phyloP scores from a whole-genome alignment of 2,329 filamentous ascomycete species.

The Fonsecaea multimorphosa region DNA sequence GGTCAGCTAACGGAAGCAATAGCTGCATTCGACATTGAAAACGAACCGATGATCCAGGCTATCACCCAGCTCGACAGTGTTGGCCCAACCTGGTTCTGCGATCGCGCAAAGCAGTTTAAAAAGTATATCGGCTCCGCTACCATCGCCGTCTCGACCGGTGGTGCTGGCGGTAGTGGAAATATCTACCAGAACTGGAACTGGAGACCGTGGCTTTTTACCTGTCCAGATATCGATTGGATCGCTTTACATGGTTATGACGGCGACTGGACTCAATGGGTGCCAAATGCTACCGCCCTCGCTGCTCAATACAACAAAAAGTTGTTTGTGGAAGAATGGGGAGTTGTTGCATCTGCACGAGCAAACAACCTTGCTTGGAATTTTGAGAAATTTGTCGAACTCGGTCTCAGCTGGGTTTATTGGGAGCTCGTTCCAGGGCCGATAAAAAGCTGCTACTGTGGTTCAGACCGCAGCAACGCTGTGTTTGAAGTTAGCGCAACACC shows the following conservation, averaged over 20 bases:
- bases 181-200: slow-evolving; percentile 18
- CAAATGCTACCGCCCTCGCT: slow-evolving; percentile 14
- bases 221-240: slow-evolving; percentile 15
- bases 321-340: slow-evolving; percentile 14
- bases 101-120: slow-evolving; percentile 15
- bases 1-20: slow-evolving; percentile 10
- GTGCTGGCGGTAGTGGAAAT: slow-evolving; percentile 16
- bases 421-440: slow-evolving; percentile 9
- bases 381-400: slow-evolving; percentile 13
- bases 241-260: slow-evolving; percentile 15
- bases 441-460: slow-evolving; percentile 15
- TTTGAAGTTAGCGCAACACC: neutral
- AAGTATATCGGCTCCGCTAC: slow-evolving; percentile 11
- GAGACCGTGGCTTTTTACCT: slow-evolving; percentile 17
- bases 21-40: slow-evolving; percentile 16
- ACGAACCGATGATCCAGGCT: slow-evolving; percentile 15
- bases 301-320: slow-evolving; percentile 10
- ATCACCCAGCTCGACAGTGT: slow-evolving; percentile 12
- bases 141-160: slow-evolving; percentile 10
- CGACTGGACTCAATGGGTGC: slow-evolving; percentile 19
- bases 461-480: slow-evolving; percentile 15
- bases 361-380: slow-evolving; percentile 19
- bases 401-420: slow-evolving; percentile 16
- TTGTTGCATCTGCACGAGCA: slow-evolving; percentile 11
- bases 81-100: slow-evolving; percentile 13